These are phyloP conservation scores for Cicer arietinum DNA, from an alignment of 306 rosid genomes.

Conservation along the genomic window DNA sequence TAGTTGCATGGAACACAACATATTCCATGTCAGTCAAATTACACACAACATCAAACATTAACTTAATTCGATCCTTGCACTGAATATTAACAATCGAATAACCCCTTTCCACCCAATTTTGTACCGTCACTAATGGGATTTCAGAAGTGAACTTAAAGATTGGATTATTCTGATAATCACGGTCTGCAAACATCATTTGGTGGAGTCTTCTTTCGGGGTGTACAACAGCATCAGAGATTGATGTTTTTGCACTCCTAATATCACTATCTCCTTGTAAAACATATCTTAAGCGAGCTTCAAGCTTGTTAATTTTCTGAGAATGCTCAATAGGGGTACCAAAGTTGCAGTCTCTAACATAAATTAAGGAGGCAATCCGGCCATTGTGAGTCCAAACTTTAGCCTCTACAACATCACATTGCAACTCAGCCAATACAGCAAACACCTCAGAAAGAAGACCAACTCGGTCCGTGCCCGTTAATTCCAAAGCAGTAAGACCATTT, in stretches of 20 bases:
- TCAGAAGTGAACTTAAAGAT: slow-evolving; percentile 54
- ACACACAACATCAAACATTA: slow-evolving; percentile 88
- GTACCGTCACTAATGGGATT: slow-evolving; percentile 70
- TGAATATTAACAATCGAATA: slow-evolving; percentile 87
- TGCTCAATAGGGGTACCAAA: slow-evolving; percentile 71
- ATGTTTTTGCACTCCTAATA: slow-evolving; percentile 72
- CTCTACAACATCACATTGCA: slow-evolving; percentile 82
- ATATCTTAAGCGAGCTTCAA: slow-evolving; percentile 79
- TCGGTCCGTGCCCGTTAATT: slow-evolving; percentile 83
- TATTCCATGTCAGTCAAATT: slow-evolving; percentile 93
- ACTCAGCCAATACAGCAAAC: slow-evolving; percentile 81
- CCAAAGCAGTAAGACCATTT: slow-evolving; percentile 74
- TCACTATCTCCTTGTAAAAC: slow-evolving; percentile 86
- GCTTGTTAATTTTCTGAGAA: slow-evolving; percentile 56
- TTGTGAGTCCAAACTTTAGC: slow-evolving; percentile 98
- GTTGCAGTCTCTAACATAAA: slow-evolving; percentile 64
- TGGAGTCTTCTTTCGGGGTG: slow-evolving; percentile 90
- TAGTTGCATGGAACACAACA: slow-evolving; percentile 89
- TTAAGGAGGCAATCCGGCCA: slow-evolving; percentile 78
- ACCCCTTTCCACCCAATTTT: slow-evolving; percentile 84
- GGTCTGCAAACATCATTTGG: slow-evolving; percentile 92
- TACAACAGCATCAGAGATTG: slow-evolving; percentile 60
- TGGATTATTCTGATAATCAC: slow-evolving; percentile 82
- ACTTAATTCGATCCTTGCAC: slow-evolving; percentile 83
- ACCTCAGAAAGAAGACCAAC: slow-evolving; percentile 93